Conservation (phyloP, 495 filamentous ascomycete genomes). For the Astrocystis sublimbata region DNA sequence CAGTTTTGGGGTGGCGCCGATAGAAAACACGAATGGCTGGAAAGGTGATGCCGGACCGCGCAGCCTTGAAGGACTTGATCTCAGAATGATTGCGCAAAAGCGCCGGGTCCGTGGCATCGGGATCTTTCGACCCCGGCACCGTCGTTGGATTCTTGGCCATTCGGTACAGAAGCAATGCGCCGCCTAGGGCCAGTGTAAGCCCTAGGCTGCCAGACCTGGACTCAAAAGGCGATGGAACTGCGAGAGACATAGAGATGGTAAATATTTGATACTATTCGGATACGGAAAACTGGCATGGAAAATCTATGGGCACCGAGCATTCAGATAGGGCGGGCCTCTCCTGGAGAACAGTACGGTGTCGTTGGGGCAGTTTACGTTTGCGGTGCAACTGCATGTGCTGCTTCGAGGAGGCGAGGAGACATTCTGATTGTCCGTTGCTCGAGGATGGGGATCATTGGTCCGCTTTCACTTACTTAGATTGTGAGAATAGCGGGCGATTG, state of each 20-base stretch:
- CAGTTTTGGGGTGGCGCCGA: slow-evolving; percentile 74
- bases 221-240: slow-evolving; percentile 19
- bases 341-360: neutral
- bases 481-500: neutral
- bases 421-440: neutral
- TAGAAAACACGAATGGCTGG: slow-evolving; percentile 80
- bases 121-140: slow-evolving; percentile 30
- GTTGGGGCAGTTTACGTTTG: slow-evolving; percentile 3
- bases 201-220: slow-evolving; percentile 23
- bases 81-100: slow-evolving; percentile 76
- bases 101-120: slow-evolving; percentile 64
- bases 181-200: slow-evolving; percentile 24
- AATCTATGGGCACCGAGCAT: neutral
- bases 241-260: slow-evolving; percentile 26
- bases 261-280: slow-evolving; percentile 21
- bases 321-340: neutral
- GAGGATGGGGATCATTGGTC: slow-evolving; percentile 1
- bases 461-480: slow-evolving; percentile 14
- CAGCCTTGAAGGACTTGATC: slow-evolving; percentile 68
- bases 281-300: neutral
- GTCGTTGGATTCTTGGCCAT: slow-evolving; percentile 32
- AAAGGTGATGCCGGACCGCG: slow-evolving; percentile 62
- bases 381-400: neutral
- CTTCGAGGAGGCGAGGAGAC: slow-evolving; percentile 6
- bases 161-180: slow-evolving; percentile 27